A percentile compares a stretch with the other conserved stretches of the same genome.
Conservation (phyloP, 768 basidiomycete species). For the Leccinum subtestaceum region DNA sequence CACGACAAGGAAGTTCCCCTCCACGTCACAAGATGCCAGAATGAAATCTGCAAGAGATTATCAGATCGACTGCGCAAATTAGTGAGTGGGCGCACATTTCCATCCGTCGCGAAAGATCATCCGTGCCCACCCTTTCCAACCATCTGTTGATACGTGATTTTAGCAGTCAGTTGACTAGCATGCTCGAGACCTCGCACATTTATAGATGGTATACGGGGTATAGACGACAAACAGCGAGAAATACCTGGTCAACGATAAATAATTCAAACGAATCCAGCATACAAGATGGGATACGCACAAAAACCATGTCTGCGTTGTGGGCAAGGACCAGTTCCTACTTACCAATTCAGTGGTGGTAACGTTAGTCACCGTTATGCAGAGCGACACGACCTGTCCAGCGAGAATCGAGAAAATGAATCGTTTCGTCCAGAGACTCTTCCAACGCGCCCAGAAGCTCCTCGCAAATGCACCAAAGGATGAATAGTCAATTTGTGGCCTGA, state of each 20-base stretch:
- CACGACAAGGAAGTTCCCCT: slow-evolving; percentile 84
- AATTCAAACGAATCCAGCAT: background rate
- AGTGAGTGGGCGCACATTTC: slow-evolving; percentile 60
- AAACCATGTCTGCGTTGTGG: slow-evolving; percentile 83
- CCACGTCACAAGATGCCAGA: slow-evolving; percentile 78
- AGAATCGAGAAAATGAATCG: slow-evolving; percentile 68
- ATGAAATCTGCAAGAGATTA: slow-evolving; percentile 54
- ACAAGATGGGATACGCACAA: slow-evolving; percentile 47
- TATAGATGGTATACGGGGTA: slow-evolving; percentile 87
- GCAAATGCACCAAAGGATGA: slow-evolving; percentile 54
- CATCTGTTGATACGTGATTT: slow-evolving; percentile 46
- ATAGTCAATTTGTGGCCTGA: slow-evolving; percentile 64
- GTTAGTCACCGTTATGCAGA: slow-evolving; percentile 88
- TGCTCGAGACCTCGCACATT: slow-evolving; percentile 49
- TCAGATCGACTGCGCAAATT: slow-evolving; percentile 5
- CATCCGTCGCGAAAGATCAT: slow-evolving; percentile 75
- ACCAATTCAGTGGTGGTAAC: slow-evolving; percentile 81
- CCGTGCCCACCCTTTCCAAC: slow-evolving; percentile 79
- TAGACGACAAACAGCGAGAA: slow-evolving; percentile 72
- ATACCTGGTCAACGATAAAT: slow-evolving; percentile 48
- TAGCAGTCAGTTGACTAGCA: background rate
- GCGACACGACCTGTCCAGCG: slow-evolving; percentile 78
- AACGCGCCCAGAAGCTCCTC: slow-evolving; percentile 53
- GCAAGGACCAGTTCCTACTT: slow-evolving; percentile 62
- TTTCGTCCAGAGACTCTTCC: slow-evolving; percentile 75